These are phyloP conservation scores for Phytophthora rubi DNA, from an alignment of 352 stramenopile species.

Conservation along the genomic window DNA sequence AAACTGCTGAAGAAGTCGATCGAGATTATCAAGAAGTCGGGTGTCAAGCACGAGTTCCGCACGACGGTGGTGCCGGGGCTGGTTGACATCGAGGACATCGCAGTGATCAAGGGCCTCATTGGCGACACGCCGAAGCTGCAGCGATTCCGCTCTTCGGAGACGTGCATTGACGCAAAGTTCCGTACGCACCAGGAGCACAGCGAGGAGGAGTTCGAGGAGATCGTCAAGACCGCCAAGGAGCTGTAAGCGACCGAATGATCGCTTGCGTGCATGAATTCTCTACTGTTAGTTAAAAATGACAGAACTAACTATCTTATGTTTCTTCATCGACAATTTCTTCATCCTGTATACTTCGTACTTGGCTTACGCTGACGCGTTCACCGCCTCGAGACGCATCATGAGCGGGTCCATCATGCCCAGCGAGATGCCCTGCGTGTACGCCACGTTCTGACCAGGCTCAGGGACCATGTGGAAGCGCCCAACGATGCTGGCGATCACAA, in stretches of 20 bases:
- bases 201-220: slow-evolving; percentile 32
- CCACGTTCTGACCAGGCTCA: slow-evolving; percentile 63
- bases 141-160: slow-evolving; percentile 34
- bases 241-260: slow-evolving; percentile 13
- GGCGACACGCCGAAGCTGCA: slow-evolving; percentile 29
- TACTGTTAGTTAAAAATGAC: too few species aligned
- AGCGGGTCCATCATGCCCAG: slow-evolving; percentile 50
- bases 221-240: slow-evolving; percentile 26
- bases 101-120: slow-evolving; percentile 34
- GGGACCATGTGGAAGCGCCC: slow-evolving; percentile 50
- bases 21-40: slow-evolving; percentile 37
- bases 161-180: slow-evolving; percentile 38
- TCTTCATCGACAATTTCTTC: slow-evolving; percentile 10
- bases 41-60: slow-evolving; percentile 37
- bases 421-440: slow-evolving; percentile 72
- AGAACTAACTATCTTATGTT: not conserved
- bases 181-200: slow-evolving; percentile 31
- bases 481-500: slow-evolving; percentile 62
- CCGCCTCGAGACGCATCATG: slow-evolving; percentile 29
- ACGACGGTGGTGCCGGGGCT: slow-evolving; percentile 39
- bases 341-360: not conserved
- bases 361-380: not conserved
- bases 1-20: slow-evolving; percentile 39
- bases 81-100: slow-evolving; percentile 40
- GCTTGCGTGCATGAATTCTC: not conserved